These are phyloP conservation scores for Aspergillus cristatus DNA, from an alignment of 495 filamentous ascomycete genomes.

Conservation along the genomic window DNA sequence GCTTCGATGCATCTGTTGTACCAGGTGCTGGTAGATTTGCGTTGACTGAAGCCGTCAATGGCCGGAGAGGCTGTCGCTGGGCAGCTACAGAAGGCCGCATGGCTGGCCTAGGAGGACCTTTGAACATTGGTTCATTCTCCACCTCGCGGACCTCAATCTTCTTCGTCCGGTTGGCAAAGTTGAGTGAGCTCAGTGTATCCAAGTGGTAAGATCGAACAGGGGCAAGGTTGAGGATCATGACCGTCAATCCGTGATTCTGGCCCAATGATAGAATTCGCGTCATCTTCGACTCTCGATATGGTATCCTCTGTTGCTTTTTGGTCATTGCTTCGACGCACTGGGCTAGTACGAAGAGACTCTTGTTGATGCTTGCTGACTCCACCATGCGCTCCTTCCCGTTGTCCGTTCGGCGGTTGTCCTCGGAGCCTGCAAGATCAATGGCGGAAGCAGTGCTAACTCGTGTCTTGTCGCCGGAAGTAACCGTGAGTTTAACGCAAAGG, in stretches of 20 bases:
- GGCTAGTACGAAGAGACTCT: constrained; percentile 86
- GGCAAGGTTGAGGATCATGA: constrained; percentile 96
- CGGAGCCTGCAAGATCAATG: constrained; percentile 93
- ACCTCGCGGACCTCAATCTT: constrained; percentile 93
- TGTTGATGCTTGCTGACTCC: constrained; percentile 98
- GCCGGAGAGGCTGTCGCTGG: constrained; percentile 66
- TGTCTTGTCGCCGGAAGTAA: constrained; percentile 61
- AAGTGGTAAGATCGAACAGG: constrained; percentile 80
- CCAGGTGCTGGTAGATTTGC: constrained; percentile 43
- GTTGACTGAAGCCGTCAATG: constrained; percentile 54
- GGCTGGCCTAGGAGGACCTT: constrained; percentile 50
- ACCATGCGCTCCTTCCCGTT: constrained; percentile 90
- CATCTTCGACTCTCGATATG: constrained; percentile 95
- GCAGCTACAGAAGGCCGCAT: constrained; percentile 35
- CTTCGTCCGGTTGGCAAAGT: constrained; percentile 92
- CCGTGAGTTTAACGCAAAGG: constrained; percentile 76
- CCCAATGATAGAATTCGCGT: constrained; percentile 86
- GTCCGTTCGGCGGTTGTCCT: constrained; percentile 90
- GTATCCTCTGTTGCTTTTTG: constrained; percentile 70
- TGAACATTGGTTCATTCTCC: constrained; percentile 84
- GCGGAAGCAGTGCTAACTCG: constrained; percentile 78
- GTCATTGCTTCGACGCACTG: constrained; percentile 95
- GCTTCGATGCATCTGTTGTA: constrained; percentile 39
- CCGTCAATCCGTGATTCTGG: constrained; percentile 88
- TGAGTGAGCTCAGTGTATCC: constrained; percentile 87